These are phyloP conservation scores for Bruguiera sexangula DNA, from an alignment of 345 rosid genomes.

Conservation along the genomic window DNA sequence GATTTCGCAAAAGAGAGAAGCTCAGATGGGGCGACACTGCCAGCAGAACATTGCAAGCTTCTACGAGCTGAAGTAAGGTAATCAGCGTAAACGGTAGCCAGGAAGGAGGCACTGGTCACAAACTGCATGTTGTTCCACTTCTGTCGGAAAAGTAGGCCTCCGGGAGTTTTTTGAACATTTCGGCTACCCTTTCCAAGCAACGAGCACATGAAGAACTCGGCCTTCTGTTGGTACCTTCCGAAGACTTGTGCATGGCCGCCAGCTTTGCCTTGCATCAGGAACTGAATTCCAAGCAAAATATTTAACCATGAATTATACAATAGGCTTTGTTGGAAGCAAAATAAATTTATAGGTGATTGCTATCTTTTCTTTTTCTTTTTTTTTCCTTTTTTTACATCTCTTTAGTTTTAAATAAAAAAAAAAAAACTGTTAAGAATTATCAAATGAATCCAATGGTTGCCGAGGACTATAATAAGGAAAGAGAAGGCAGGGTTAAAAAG, in stretches of 20 bases:
- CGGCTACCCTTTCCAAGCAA: conserved; percentile 31
- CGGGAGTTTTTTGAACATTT: conserved; percentile 46
- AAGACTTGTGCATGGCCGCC: conserved; percentile 40
- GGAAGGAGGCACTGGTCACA: conserved; percentile 71
- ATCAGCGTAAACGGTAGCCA: conserved; percentile 71
- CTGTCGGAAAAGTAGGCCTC: conserved; percentile 35
- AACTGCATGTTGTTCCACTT: conserved; percentile 37
- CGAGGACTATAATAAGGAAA: background rate
- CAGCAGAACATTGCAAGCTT: conserved; percentile 55
- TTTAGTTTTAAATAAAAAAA: no score
- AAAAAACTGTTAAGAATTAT: no score
- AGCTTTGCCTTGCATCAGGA: conserved; percentile 27
- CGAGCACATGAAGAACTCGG: conserved; percentile 36
- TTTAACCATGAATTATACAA: no score
- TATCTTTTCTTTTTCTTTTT: no score
- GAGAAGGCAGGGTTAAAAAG: background rate
- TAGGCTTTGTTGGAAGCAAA: no score
- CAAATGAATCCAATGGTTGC: no score
- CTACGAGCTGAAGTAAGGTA: conserved; percentile 72
- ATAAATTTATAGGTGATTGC: no score
- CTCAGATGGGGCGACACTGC: conserved; percentile 54
- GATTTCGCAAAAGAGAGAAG: conserved; percentile 81
- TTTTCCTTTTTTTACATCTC: no score
- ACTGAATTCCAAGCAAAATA: conserved; percentile 10
- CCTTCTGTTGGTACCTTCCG: conserved; percentile 39